Evolutionary conservation across 2,329 filamentous ascomycete species (phyloP).

Genomic region (Penicillium sp.): DNA sequence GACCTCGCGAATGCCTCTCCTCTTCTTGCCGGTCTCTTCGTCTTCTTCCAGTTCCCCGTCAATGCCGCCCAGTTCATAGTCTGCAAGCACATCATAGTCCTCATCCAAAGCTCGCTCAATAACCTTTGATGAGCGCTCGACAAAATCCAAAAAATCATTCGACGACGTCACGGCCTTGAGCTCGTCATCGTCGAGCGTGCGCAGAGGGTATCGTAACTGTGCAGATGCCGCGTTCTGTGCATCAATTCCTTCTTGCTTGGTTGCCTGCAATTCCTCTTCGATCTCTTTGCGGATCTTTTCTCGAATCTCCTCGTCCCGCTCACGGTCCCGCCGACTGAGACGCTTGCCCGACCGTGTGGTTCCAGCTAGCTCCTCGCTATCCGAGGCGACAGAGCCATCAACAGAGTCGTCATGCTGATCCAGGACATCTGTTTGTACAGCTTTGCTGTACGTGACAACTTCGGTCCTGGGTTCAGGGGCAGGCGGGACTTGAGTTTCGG

Average conservation of each 20-base stretch:
- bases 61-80: slow-evolving; percentile 78
- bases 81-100: slow-evolving; percentile 91
- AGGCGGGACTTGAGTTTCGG: slow-evolving; percentile 70
- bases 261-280: slow-evolving; percentile 79
- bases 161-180: slow-evolving; percentile 85
- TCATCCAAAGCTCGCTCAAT: slow-evolving; percentile 93
- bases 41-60: slow-evolving; percentile 75
- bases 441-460: slow-evolving; percentile 94
- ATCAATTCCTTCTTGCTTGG: slow-evolving; percentile 47
- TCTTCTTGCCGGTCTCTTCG: slow-evolving; percentile 51
- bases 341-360: slow-evolving; percentile 60
- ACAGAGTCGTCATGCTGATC: slow-evolving; percentile 51
- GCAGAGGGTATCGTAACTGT: slow-evolving; percentile 64
- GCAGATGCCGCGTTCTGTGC: slow-evolving; percentile 41
- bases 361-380: slow-evolving; percentile 57
- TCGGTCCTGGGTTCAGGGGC: slow-evolving; percentile 54
- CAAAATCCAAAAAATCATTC: slow-evolving; percentile 88
- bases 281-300: slow-evolving; percentile 82
- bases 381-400: slow-evolving; percentile 56
- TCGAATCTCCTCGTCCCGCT: slow-evolving; percentile 83
- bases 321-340: slow-evolving; percentile 70
- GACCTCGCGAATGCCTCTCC: slow-evolving; percentile 63
- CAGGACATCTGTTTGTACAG: slow-evolving; percentile 82
- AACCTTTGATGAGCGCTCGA: slow-evolving; percentile 93
- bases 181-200: slow-evolving; percentile 78